These are phyloP conservation scores for Gossypium anomalum DNA, from an alignment of 345 rosid genomes.

Conservation along the genomic window DNA sequence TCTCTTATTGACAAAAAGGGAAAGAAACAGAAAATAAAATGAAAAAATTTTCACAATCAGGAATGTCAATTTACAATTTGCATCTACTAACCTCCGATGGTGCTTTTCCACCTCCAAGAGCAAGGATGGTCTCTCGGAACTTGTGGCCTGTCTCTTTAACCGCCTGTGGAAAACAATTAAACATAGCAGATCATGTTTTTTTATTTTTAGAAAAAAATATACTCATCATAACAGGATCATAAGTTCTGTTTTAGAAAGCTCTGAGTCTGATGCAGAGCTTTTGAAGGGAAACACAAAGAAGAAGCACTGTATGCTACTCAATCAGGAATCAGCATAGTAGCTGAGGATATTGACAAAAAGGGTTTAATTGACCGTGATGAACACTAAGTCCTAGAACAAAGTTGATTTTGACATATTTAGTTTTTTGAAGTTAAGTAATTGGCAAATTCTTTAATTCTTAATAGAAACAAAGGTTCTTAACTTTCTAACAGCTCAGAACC, in stretches of 20 bases:
- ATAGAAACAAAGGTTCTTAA: neutral
- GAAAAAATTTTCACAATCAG: neutral
- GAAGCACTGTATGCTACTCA: too few relatives aligned
- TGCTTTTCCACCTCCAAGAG: constrained; percentile 90
- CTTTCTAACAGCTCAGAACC: too few relatives aligned
- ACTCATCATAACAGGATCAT: neutral
- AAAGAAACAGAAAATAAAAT: neutral
- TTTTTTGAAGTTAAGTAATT: neutral
- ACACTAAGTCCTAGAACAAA: neutral
- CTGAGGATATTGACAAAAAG: too few relatives aligned
- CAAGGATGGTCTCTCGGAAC: constrained; percentile 83
- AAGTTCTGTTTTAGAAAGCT: constrained; percentile 1
- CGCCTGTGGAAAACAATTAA: constrained; percentile 49
- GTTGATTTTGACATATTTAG: neutral
- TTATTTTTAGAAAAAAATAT: neutral
- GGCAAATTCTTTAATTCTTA: neutral
- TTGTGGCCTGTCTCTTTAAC: constrained; percentile 66
- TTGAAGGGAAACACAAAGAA: neutral
- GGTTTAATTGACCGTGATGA: neutral
- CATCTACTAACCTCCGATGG: constrained; percentile 55
- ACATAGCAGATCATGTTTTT: neutral
- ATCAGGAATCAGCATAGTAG: too few relatives aligned
- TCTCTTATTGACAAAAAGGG: neutral
- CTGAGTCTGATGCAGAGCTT: neutral
- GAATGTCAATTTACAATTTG: neutral